Evolutionary conservation across 805 yeast genomes (phyloP).

Genomic region (Cyberlindnera euphorbiiphila): DNA sequence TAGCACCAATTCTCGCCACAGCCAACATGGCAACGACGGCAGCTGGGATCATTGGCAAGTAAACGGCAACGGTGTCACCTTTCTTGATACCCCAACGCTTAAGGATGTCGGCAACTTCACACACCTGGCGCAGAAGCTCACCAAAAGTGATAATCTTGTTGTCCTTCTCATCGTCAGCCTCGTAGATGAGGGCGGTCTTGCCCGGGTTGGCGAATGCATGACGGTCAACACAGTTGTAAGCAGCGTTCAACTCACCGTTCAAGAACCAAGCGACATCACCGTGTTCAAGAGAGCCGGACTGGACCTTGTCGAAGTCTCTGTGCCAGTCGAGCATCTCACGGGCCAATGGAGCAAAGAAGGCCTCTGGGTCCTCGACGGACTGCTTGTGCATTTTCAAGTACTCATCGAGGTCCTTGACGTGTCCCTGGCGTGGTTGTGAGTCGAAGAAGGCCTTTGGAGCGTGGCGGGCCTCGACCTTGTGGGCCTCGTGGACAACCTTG

Average conservation of each 20-base stretch:
- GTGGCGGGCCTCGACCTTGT: slow-evolving; percentile 29
- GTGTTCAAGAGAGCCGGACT: slow-evolving; percentile 43
- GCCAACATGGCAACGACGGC: slow-evolving; percentile 75
- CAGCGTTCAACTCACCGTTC: slow-evolving; percentile 76
- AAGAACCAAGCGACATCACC: slow-evolving; percentile 69
- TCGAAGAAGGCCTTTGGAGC: slow-evolving; percentile 37
- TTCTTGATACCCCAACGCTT: slow-evolving; percentile 63
- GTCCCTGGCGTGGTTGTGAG: slow-evolving; percentile 26
- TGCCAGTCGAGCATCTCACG: slow-evolving; percentile 76
- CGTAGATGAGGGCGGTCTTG: slow-evolving; percentile 72
- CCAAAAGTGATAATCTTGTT: slow-evolving; percentile 55
- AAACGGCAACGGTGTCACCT: slow-evolving; percentile 84
- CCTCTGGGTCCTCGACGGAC: slow-evolving; percentile 78
- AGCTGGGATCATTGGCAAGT: slow-evolving; percentile 83
- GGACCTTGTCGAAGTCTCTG: slow-evolving; percentile 71
- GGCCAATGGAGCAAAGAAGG: slow-evolving; percentile 79
- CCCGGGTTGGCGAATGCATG: slow-evolving; percentile 70
- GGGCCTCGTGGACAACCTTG: slow-evolving; percentile 39
- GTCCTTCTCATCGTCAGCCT: slow-evolving; percentile 70
- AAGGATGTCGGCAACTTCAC: slow-evolving; percentile 67
- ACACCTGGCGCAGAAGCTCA: slow-evolving; percentile 66
- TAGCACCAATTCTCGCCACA: slow-evolving; percentile 75
- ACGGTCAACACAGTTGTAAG: slow-evolving; percentile 78
- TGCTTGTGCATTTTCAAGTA: slow-evolving; percentile 70
- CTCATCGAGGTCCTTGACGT: slow-evolving; percentile 44